Base-by-base conservation (phyloP, 257 asterid species). In the Lycium barbarum region DNA sequence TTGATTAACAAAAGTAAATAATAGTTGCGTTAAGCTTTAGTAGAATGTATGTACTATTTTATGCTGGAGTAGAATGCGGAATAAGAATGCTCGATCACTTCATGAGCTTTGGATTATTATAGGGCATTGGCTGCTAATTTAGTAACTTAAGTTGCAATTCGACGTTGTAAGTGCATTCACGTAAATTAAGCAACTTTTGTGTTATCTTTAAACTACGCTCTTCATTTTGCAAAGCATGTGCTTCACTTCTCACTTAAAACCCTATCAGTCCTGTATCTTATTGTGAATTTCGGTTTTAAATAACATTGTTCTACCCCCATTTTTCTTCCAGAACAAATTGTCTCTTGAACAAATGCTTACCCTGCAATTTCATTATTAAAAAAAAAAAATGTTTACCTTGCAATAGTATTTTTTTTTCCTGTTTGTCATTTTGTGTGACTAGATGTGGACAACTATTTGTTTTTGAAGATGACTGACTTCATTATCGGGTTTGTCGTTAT, bases 101-200 rank as follows among this genome's bases (percentile, higher is more conserved):
- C 57, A 51, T 51, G 57, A 51, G 15, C 12, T 11, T 11, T 51
- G 12, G 57, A 66, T 40, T 13, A 66, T 66, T 66, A 66, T 66
- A 35, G 47, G 73, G 73, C 73, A 35, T 66, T 66, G 12, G 20
- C 33, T 26, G 73, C 73, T 66, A 66, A 35, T 33, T 66, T 35
- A 33, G 47, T 67, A 43, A 18, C 74, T 35, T 67, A 67, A 67
- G 49, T 67, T 67, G 49, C 49, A 67, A 13, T 67, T 40, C 11
- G 9, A 14, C 36, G 74, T 36, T 67, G 36, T 36, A 49, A 67
- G 74, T 67, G 15, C 22, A 36, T 67, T 67, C 22, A 35, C 12
- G 1, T 67, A 35, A 14, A 67, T 67, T 54, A 67, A 67, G 74
- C 74, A 67, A 67, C 49, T 67, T 54, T 38, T 67, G 74, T 67